Evolutionary conservation across 805 yeast genomes (phyloP), one percentile per base, ranked within the genome.

Genomic region (Candida nanaspora): DNA sequence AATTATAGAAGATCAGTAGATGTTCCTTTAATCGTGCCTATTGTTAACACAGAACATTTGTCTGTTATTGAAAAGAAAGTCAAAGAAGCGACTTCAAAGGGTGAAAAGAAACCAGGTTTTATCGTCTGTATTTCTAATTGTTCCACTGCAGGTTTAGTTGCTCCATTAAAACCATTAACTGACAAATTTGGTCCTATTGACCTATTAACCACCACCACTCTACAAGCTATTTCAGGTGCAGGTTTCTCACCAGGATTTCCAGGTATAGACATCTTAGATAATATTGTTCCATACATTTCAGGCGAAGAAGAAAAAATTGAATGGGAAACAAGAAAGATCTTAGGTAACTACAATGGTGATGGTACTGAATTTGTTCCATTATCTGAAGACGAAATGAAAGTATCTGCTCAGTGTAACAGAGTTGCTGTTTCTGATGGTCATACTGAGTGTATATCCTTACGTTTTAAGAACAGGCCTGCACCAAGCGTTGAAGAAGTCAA

Each of bases 221-320:
- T 93, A 63, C 98, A 93, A 64, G 98, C 98, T 30, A 86, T 93
- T 49, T 89, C 98, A 4, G 98, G 98, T 53, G 98, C 95, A 19
- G 98, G 98, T 3, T 93, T 86, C 62, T 85, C 96, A 9, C 98
- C 98, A 38, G 98, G 98, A 62, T 95, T 89, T 42, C 80, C 96
- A 19, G 93, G 95, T 49, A 89, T 93, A 64, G 98, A 93, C 59
- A 80, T 91, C 41, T 72, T 93, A 53, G 98, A 93, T 66, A 93
- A 93, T 67, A 75, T 93, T 50, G 87, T 93, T 41, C 98, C 98
- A 33, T 93, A 70, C 73, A 93, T 93, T 57, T 72, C 88, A 49
- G 97, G 98, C 35, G 98, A 93, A 67, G 98, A 93, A 68, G 98
- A 93, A 52, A 93, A 93, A 69, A 86, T 93, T 53, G 98, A 93